Evolutionary conservation across 2,329 filamentous ascomycete genomes (phyloP).

Genomic region (Paraconiothyrium sp.): DNA sequence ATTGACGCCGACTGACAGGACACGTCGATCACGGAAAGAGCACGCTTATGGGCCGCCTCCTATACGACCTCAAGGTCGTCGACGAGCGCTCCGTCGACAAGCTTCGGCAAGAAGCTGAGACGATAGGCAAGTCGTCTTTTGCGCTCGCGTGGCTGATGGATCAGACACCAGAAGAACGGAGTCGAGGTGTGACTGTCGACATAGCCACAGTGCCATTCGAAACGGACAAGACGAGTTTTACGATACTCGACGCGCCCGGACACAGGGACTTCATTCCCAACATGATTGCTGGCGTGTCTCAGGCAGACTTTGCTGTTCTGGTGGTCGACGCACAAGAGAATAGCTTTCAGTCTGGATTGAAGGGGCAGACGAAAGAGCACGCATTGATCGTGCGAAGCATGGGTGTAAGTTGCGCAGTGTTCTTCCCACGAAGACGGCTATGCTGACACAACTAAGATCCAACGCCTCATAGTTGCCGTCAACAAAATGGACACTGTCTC

Average conservation of each 20-base stretch:
- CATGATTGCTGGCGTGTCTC: slow-evolving; percentile 97
- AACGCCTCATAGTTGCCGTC: slow-evolving; percentile 86
- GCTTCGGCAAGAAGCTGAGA: slow-evolving; percentile 87
- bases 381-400: slow-evolving; percentile 89
- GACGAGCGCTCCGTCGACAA: slow-evolving; percentile 89
- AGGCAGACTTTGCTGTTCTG: slow-evolving; percentile 93
- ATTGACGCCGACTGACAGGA: slow-evolving; percentile 60
- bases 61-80: slow-evolving; percentile 88
- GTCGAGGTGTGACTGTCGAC: slow-evolving; percentile 92
- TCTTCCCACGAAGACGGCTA: slow-evolving; percentile 88
- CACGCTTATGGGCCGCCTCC: slow-evolving; percentile 93
- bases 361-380: slow-evolving; percentile 94
- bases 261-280: slow-evolving; percentile 97
- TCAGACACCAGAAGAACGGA: slow-evolving; percentile 87
- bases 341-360: slow-evolving; percentile 91
- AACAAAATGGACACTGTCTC: slow-evolving; percentile 92
- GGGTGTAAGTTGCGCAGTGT: slow-evolving; percentile 68
- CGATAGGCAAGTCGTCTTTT: slow-evolving; percentile 93
- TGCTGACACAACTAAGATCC: slow-evolving; percentile 86
- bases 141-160: slow-evolving; percentile 97
- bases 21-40: slow-evolving; percentile 98
- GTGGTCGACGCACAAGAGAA: slow-evolving; percentile 92
- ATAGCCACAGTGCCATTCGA: slow-evolving; percentile 96
- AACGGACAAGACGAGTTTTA: slow-evolving; percentile 86
- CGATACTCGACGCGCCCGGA: slow-evolving; percentile 93